Evolutionary conservation across 176 grass and related monocot species (phyloP).

Genomic region (Triticum dicoccoides): DNA sequence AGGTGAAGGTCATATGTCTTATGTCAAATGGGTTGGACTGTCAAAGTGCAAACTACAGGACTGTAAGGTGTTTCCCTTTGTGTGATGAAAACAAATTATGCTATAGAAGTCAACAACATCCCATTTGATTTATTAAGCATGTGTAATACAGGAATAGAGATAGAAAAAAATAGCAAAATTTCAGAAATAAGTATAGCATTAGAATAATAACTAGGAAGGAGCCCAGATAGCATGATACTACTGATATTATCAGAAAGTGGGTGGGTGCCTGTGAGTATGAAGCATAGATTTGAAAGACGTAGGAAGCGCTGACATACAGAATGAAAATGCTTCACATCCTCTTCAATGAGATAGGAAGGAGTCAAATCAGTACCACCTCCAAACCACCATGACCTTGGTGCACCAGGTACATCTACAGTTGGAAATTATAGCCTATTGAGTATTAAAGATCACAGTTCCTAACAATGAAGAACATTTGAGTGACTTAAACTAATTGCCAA

Average conservation of each 20-base stretch:
- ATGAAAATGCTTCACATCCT: slow-evolving; percentile 99
- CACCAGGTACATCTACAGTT: slow-evolving; percentile 74
- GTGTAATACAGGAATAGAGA: neutral
- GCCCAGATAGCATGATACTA: neutral
- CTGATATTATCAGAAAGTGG: neutral
- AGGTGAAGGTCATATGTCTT: neutral
- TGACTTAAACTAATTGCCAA: neutral
- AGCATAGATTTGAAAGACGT: neutral
- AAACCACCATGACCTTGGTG: slow-evolving; percentile 99
- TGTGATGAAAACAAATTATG: neutral
- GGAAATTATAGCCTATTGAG: neutral
- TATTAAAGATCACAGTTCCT: neutral
- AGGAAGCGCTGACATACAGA: slow-evolving; percentile 42
- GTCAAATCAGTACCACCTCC: slow-evolving; percentile 98
- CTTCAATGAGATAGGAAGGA: slow-evolving; percentile 92
- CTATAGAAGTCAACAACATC: neutral
- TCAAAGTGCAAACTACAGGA: neutral
- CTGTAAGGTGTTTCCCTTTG: neutral
- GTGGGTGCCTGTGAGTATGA: neutral
- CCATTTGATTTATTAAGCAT: neutral
- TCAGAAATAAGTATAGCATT: neutral
- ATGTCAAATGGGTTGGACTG: neutral
- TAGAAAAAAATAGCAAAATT: neutral
- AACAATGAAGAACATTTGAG: neutral
- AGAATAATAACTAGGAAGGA: neutral